Evolutionary conservation across 495 filamentous ascomycete species (phyloP).

Genomic region (Neurospora hispaniola): DNA sequence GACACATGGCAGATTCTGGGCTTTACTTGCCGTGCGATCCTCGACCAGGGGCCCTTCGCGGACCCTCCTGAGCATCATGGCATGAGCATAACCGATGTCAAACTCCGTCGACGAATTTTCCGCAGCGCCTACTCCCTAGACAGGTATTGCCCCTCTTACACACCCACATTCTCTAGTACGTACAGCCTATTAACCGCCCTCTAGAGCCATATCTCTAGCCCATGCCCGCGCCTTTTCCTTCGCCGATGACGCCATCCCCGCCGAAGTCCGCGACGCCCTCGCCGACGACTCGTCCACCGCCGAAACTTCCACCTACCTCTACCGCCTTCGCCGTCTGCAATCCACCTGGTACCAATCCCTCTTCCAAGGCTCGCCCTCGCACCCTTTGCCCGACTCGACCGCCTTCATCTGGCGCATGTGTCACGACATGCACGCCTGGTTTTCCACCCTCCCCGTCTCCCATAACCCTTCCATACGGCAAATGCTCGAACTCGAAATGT

Average conservation of each 20-base stretch:
- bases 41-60: conserved; percentile 85
- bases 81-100: conserved; percentile 51
- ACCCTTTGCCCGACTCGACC: conserved; percentile 48
- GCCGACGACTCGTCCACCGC: conserved; percentile 31
- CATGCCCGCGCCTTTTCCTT: conserved; percentile 79
- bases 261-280: conserved; percentile 47
- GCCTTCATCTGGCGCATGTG: conserved; percentile 54
- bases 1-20: conserved; percentile 86
- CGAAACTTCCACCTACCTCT: conserved; percentile 50
- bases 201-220: conserved; percentile 69
- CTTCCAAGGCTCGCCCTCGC: conserved; percentile 54
- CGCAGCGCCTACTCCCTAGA: conserved; percentile 82
- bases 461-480: conserved; percentile 49
- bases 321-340: conserved; percentile 64
- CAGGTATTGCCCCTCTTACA: conserved; percentile 41
- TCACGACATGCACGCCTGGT: conserved; percentile 56
- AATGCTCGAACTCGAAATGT: conserved; percentile 67
- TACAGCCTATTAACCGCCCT: conserved; percentile 4
- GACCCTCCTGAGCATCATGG: conserved; percentile 60
- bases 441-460: conserved; percentile 46
- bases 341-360: conserved; percentile 76
- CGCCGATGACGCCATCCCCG: conserved; percentile 63
- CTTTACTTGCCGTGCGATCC: conserved; percentile 69
- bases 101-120: conserved; percentile 69
- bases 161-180: background rate